Percentiles rank a stretch among this genome's conserved stretches.
phyloP scores from a whole-genome alignment of 2,329 filamentous ascomycete species.

The Tetracladium maxilliforme region DNA sequence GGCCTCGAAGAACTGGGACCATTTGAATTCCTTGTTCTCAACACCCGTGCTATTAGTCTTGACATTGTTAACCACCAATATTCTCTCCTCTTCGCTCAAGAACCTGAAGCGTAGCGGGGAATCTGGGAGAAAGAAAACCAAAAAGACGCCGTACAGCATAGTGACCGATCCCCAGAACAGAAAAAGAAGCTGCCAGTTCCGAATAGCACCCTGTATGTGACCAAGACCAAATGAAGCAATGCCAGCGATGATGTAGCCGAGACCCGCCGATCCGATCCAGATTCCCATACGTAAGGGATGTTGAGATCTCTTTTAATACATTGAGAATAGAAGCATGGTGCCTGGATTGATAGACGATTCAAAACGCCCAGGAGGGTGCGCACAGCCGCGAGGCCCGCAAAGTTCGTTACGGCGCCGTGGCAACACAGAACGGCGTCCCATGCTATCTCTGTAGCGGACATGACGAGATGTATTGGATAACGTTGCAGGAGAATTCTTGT shows the following conservation, averaged over 20 bases:
- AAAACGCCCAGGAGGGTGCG: conserved; percentile 15
- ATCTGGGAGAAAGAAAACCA: conserved; percentile 17
- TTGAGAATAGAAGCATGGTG: conserved; percentile 20
- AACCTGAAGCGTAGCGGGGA: conserved; percentile 12
- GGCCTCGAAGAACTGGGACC: conserved; percentile 29
- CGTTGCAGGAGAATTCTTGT: no score
- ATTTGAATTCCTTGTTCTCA: conserved; percentile 29
- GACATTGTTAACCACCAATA: conserved; percentile 12
- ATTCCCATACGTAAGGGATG: conserved; percentile 19
- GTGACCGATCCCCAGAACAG: conserved; percentile 10
- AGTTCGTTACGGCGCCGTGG: conserved; percentile 9
- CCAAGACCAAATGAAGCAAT: conserved; percentile 16
- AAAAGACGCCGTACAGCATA: conserved; percentile 9
- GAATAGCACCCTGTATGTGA: conserved; percentile 12
- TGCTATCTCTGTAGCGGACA: conserved; percentile 3
- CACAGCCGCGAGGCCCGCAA: conserved; percentile 8
- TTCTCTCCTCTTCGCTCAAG: conserved; percentile 8
- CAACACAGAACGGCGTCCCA: conserved; percentile 6
- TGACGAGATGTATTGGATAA: no score
- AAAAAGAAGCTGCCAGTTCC: conserved; percentile 12
- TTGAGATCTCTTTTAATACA: conserved; percentile 21
- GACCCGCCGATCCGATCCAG: conserved; percentile 16
- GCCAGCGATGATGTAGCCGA: conserved; percentile 13
- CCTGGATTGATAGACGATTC: conserved; percentile 17
- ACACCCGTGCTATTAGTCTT: no score